These are phyloP conservation scores for Ogataea henricii DNA, from an alignment of 805 yeast genomes.

Conservation along the genomic window DNA sequence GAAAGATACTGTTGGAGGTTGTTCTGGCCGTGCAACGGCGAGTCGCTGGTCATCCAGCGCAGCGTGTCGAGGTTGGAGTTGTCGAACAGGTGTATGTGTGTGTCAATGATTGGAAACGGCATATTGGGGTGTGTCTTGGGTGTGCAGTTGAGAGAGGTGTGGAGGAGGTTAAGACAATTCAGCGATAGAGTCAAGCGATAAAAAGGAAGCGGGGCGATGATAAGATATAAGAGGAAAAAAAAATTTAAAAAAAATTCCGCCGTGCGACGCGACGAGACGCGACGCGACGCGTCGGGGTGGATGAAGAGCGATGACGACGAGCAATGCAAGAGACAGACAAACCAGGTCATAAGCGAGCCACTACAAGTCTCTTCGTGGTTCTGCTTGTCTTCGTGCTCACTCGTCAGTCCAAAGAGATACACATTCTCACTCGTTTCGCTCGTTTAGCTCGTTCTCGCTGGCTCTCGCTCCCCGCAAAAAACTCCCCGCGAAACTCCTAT, in stretches of 20 bases:
- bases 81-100: slow-evolving; percentile 41
- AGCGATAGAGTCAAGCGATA: background rate
- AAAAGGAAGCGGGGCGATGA: background rate
- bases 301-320: no score
- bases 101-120: slow-evolving; percentile 25
- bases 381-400: no score
- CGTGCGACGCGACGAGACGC: no score
- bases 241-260: no score
- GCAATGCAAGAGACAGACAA: no score
- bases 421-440: background rate
- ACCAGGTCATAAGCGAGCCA: no score
- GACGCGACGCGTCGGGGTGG: no score
- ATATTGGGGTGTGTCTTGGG: background rate
- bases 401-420: no score
- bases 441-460: background rate
- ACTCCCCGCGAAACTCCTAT: background rate
- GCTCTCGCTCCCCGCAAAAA: background rate
- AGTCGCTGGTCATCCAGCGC: slow-evolving; percentile 38
- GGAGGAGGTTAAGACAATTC: no score
- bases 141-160: no score
- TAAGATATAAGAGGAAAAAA: no score
- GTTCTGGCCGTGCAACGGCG: slow-evolving; percentile 29
- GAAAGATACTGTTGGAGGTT: slow-evolving; percentile 32
- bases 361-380: no score
- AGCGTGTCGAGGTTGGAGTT: slow-evolving; percentile 19